These are phyloP conservation scores for Porphyrellus cyaneotinctus DNA, from an alignment of 768 basidiomycete species.

Conservation along the genomic window DNA sequence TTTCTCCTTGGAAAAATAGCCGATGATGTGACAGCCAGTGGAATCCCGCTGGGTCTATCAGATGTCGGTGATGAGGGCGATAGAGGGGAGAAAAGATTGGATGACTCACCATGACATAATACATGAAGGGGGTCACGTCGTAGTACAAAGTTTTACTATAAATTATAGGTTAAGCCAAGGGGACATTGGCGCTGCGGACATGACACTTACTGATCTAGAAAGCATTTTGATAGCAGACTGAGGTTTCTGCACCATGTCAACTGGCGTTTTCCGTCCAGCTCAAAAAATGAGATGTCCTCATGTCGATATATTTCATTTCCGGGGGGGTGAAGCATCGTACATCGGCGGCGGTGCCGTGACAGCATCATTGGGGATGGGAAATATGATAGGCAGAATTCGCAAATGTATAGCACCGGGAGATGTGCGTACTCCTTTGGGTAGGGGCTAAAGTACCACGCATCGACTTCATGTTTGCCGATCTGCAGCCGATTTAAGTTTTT, in stretches of 20 bases:
- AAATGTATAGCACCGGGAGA: conserved; percentile 91
- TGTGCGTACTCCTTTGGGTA: conserved; percentile 99
- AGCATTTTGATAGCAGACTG: conserved; percentile 94
- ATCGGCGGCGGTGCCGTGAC: conserved; percentile 84
- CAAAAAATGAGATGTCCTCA: conserved; percentile 96
- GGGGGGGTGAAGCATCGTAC: conserved; percentile 89
- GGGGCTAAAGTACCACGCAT: conserved; percentile 99
- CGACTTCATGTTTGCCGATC: conserved; percentile 95
- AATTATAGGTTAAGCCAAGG: conserved; percentile 17
- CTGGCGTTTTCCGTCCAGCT: conserved; percentile 96
- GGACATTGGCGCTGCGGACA: conserved; percentile 8
- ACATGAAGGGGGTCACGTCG: conserved; percentile 99
- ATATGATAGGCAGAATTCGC: conserved; percentile 96
- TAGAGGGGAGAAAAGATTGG: conserved; percentile 10
- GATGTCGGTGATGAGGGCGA: conserved; percentile 7
- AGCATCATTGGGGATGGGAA: conserved; percentile 91
- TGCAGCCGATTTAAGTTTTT: conserved; percentile 97
- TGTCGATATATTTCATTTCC: conserved; percentile 99
- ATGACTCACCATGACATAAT: conserved; percentile 89
- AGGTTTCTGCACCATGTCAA: conserved; percentile 96
- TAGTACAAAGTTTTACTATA: conserved; percentile 95
- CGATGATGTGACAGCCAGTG: conserved; percentile 88
- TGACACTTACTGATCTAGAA: conserved; percentile 87
- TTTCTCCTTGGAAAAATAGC: conserved; percentile 99
- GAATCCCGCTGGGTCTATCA: conserved; percentile 78